Percentiles rank a stretch among this genome's conserved stretches.
Evolutionary conservation across 2,329 filamentous ascomycete genomes (phyloP).

Genomic region (Periconia macrospinosa): DNA sequence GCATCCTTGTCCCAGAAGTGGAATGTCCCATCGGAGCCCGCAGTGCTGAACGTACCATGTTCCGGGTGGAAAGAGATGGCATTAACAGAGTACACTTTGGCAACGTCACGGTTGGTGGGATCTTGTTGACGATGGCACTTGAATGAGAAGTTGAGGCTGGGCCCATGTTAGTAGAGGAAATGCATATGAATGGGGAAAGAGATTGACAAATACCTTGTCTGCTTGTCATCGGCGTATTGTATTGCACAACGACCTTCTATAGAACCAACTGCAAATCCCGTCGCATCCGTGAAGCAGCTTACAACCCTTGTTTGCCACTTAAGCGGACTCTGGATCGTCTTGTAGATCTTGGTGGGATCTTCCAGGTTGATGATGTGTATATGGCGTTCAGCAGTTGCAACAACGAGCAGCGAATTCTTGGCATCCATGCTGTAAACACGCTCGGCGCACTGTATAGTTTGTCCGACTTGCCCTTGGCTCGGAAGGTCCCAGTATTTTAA

Average conservation of each 20-base stretch:
- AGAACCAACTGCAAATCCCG: slow-evolving; percentile 91
- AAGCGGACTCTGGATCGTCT: slow-evolving; percentile 90
- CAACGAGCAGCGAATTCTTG: slow-evolving; percentile 81
- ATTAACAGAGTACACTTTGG: slow-evolving; percentile 93
- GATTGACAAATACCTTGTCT: slow-evolving; percentile 59
- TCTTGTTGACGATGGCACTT: slow-evolving; percentile 93
- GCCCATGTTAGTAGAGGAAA: slow-evolving; percentile 12
- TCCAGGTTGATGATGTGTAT: slow-evolving; percentile 94
- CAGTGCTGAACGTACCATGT: slow-evolving; percentile 97
- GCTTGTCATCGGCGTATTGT: slow-evolving; percentile 97
- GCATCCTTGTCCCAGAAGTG: slow-evolving; percentile 83
- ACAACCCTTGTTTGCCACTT: slow-evolving; percentile 98
- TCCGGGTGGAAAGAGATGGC: slow-evolving; percentile 96
- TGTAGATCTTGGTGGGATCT: slow-evolving; percentile 89
- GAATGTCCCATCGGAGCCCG: slow-evolving; percentile 93
- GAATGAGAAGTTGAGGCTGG: slow-evolving; percentile 89
- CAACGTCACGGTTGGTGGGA: slow-evolving; percentile 63
- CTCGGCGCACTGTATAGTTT: slow-evolving; percentile 67
- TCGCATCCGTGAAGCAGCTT: slow-evolving; percentile 89
- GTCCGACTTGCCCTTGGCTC: slow-evolving; percentile 62
- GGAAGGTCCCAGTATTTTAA: slow-evolving; percentile 88
- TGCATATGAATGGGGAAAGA: background rate
- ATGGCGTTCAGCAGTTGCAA: slow-evolving; percentile 92
- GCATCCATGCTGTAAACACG: slow-evolving; percentile 92
- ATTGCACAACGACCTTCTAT: slow-evolving; percentile 98